Percentiles rank a stretch among this genome's conserved stretches.
Conservation (phyloP, 1,139 yeast species). For the Sugiyamaella sp. region DNA sequence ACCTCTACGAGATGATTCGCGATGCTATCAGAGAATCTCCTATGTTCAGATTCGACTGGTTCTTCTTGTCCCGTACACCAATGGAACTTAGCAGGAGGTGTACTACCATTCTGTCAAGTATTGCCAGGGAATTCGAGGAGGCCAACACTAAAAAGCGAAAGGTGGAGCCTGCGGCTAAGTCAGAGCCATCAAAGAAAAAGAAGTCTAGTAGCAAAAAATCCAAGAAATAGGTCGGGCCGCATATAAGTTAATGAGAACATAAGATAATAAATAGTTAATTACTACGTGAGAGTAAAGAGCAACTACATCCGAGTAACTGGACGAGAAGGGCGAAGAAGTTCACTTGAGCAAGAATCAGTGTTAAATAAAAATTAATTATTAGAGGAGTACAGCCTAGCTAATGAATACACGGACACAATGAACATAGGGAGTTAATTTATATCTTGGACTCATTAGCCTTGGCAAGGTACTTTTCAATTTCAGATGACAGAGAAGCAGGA, state of each 20-base stretch:
- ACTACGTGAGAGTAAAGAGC: too few relatives aligned
- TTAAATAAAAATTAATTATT: background rate
- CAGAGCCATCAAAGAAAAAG: constrained; percentile 22
- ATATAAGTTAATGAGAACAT: too few relatives aligned
- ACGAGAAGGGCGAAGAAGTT: too few relatives aligned
- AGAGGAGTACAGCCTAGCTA: too few relatives aligned
- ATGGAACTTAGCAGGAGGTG: constrained; percentile 84
- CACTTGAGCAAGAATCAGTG: too few relatives aligned
- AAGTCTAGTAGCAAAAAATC: constrained; percentile 16
- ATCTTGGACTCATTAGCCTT: constrained; percentile 1
- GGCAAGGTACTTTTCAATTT: constrained; percentile 51
- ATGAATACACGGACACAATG: too few relatives aligned
- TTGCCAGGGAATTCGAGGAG: constrained; percentile 73
- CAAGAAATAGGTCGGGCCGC: constrained; percentile 5
- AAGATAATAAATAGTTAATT: too few relatives aligned
- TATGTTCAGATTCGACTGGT: constrained; percentile 87
- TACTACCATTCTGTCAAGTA: constrained; percentile 72
- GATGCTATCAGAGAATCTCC: constrained; percentile 75
- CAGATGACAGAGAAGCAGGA: constrained; percentile 60
- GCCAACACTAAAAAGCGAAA: constrained; percentile 23
- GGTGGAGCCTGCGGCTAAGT: constrained; percentile 14
- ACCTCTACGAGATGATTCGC: constrained; percentile 73
- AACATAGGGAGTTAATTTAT: background rate
- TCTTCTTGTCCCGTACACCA: constrained; percentile 78
- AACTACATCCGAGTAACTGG: too few relatives aligned